Evolutionary conservation across 2,329 filamentous ascomycete genomes (phyloP), one percentile per base, ranked within the genome.

Genomic region (Elsinoe batatas): DNA sequence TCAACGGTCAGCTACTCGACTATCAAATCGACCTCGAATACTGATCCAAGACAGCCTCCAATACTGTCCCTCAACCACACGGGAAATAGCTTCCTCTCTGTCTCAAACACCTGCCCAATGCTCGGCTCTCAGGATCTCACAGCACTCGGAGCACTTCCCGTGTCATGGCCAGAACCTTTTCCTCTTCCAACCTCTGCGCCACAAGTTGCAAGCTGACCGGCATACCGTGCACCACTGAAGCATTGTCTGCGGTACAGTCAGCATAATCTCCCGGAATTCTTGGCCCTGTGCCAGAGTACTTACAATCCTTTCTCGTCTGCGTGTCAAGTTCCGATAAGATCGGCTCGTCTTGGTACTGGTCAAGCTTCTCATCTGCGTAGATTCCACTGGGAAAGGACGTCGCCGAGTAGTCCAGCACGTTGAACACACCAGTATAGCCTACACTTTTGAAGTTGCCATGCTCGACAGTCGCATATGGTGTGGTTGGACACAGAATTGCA

Each of bases 381-480:
- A 73, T 54, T 0, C 72, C 73, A 8, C 64, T 67, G 1, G 74
- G 74, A 55, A 77, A 76, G 0, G 72, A 74, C 2, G 72, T 67
- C 0, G 71, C 67, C 38, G 70, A 67, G 58, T 76, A 77, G 57
- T 77, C 75, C 3, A 76, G 64, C 5, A 76, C 67, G 49, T 77
- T 77, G 58, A 68, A 76, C 0, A 77, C 71, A n/a, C 64, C 62
- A 2, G 71, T 74, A 46, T 74, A 73, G 1, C 73, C 73, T 11
- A 76, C 71, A 58, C 73, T 68, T 58, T 69, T 71, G 63, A 76
- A 74, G 3, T 71, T 65, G 1, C 72, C 71, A 57, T 74, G 64
- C 56, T 70, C 66, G 1, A 73, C 69, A 17, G 67, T 67, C 0
- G 72, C 66, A 56, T 72, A 76, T 0, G 74, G 74, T 1, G 73